Evolutionary conservation across 2,329 filamentous ascomycete genomes (phyloP), one percentile per base, ranked within the genome.

Genomic region (Fusarium veterinarium): DNA sequence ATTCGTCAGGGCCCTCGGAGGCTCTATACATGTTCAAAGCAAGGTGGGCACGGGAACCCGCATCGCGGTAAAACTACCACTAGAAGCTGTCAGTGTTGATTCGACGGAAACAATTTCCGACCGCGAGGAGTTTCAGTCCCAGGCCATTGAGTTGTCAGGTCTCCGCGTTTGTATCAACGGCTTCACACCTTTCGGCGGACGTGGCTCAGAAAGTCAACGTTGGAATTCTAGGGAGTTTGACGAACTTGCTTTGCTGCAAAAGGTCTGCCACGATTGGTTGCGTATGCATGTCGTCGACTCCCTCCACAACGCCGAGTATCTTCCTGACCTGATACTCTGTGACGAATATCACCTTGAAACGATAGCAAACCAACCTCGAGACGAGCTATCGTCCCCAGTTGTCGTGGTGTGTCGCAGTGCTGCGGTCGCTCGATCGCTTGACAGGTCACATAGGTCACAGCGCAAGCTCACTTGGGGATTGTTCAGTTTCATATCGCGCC

Each of bases 1-100:
- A 57, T 88, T 93, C 11, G 86, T 91, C 2, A 84, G 85, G n/a
- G 85, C 87, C 12, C 81, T 93, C 0, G 85, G 85, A 25, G 91
- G 91, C 1, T 84, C 83, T 4, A 88, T 93, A 55, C 82, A 86
- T 8, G 84, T 93, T 30, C 83, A 84, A 69, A 91, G 81, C 37
- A 76, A 76, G 23, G 53, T 81, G 5, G 80, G 79, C 14, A 64
- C 75, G 13, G 84, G 84, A 6, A 85, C 84, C 5, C 80, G 70
- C 8, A 78, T 82, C 7, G 72, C 70, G 1, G 81, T 83, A 8
- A 78, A 70, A 8, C 52, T 83, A 7, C 81, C 80, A 1, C 59
- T 84, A 2, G 64, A 65, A 20, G 30, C 67, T 12, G 31, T 44
- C 2, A 60, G 46, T 5, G 6, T 57, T 25, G 64, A 64, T 17